Evolutionary conservation across 2,329 filamentous ascomycete species (phyloP).

Genomic region (Fusarium nurragi): DNA sequence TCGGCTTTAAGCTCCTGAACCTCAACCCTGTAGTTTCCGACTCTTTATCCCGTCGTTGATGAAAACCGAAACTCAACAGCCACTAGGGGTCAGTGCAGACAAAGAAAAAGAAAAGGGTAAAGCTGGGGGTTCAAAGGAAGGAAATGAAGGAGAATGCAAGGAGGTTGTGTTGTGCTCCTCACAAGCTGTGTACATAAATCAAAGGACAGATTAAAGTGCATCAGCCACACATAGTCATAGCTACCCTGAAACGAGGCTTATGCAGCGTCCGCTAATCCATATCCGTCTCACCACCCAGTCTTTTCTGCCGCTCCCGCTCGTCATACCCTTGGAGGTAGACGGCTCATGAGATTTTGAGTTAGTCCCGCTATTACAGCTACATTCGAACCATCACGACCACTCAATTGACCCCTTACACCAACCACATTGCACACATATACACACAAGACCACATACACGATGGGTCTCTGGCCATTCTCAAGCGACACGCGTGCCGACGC

Average conservation of each 20-base stretch:
- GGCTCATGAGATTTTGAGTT: conserved; percentile 32
- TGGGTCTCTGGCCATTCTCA: conserved; percentile 62
- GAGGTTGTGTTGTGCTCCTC: conserved; percentile 7
- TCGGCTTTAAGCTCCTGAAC: conserved; percentile 5
- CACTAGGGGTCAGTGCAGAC: not conserved
- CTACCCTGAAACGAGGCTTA: conserved; percentile 20
- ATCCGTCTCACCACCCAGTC: conserved; percentile 16
- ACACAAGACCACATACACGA: conserved; percentile 40
- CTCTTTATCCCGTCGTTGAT: not conserved
- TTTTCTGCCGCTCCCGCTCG: conserved; percentile 33
- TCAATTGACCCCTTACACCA: conserved; percentile 12
- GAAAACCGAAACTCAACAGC: no score
- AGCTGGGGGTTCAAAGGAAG: conserved; percentile 3
- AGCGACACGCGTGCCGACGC: conserved; percentile 60
- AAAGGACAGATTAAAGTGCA: conserved; percentile 30
- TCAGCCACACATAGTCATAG: conserved; percentile 20
- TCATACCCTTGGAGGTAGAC: conserved; percentile 27
- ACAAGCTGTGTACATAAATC: not conserved
- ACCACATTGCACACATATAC: not conserved
- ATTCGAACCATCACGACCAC: not conserved
- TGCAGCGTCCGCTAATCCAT: not conserved
- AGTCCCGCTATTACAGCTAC: conserved; percentile 15
- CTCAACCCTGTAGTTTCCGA: not conserved
- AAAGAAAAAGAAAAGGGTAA: not conserved
- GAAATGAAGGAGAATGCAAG: conserved; percentile 10